These are phyloP conservation scores for Fagus crenata DNA, from an alignment of 306 rosid species.

Conservation along the genomic window DNA sequence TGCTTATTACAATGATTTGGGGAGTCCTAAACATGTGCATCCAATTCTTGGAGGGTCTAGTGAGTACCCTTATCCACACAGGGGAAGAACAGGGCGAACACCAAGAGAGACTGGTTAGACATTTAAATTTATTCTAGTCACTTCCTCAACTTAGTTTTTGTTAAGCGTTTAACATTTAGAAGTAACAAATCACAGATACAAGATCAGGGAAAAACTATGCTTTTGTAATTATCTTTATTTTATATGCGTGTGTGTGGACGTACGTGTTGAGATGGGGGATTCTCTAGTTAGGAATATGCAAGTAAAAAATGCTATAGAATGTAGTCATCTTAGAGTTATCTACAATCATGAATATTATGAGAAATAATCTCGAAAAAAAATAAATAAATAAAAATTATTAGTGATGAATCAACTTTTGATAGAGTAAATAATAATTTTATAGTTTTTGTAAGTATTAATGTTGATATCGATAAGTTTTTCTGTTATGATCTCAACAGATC, in stretches of 20 bases:
- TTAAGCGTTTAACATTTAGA: not conserved
- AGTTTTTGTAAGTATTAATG: not conserved
- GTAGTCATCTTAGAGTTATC: not conserved
- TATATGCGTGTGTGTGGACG: not conserved
- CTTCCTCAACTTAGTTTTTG: not conserved
- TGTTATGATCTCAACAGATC: conserved; percentile 45
- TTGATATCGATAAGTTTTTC: not conserved
- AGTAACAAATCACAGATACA: not conserved
- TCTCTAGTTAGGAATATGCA: too few species aligned
- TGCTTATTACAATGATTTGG: conserved; percentile 76
- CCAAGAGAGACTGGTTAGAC: conserved; percentile 48
- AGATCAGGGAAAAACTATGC: not conserved
- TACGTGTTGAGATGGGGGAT: not conserved
- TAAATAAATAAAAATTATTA: not conserved
- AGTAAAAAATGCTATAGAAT: not conserved
- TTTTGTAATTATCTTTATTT: not conserved
- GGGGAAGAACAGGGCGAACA: conserved; percentile 75
- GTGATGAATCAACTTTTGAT: not conserved
- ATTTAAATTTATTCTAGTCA: not conserved
- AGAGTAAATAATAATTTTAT: not conserved
- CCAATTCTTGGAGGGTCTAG: conserved; percentile 69
- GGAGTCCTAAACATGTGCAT: conserved; percentile 51
- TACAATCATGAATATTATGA: not conserved
- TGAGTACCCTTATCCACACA: conserved; percentile 67
- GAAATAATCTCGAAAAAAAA: not conserved